Evolutionary conservation across 805 yeast species (phyloP), one percentile per base, ranked within the genome.

Genomic region (Wickerhamiella sorbophila): DNA sequence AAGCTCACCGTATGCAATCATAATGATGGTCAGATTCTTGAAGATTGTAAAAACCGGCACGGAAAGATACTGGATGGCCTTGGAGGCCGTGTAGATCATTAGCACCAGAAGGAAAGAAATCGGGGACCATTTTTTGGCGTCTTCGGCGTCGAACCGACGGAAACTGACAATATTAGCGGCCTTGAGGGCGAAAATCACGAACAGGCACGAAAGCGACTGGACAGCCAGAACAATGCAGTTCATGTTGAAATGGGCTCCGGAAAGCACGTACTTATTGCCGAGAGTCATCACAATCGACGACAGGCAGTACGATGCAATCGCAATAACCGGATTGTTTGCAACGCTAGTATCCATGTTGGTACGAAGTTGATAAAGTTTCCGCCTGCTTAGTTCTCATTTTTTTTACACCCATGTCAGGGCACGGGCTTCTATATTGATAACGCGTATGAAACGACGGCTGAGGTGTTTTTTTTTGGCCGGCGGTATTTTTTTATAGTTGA

Each of bases 1-100:
- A 29, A 88, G 96, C 67, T 91, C 98, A 68, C 97, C 97, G 61
- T 91, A 91, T 29, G 98, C 97, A 61, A 91, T 91, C 59, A 91
- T 69, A 52, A 91, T 88, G 59, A 91, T 91, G 48, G 98, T 88
- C 64, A 91, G 75, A 66, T 91, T 91, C 73, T 91, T 91, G 79
- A 91, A 91, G 54, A 91, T 88, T 50, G 98, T 91, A 72, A 86
- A 91, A 45, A 91, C 94, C 41, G 98, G 98, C 45, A 91, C 87
- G 40, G 88, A 70, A 58, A 91, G 75, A 66, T 65, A 85, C 65
- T 85, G 94, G 56, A 91, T 70, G 43, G 97, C 95, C 71, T 87
- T 91, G 44, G 95, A 83, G 36, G 91, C 80, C 43, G 98, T 91
- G 71, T 87, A 91, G 60, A 87, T 87, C 97, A 88, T 91, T 37